These are phyloP conservation scores for Phyllosticta citriasiana DNA, from an alignment of 2,329 filamentous ascomycete genomes.

Conservation along the genomic window DNA sequence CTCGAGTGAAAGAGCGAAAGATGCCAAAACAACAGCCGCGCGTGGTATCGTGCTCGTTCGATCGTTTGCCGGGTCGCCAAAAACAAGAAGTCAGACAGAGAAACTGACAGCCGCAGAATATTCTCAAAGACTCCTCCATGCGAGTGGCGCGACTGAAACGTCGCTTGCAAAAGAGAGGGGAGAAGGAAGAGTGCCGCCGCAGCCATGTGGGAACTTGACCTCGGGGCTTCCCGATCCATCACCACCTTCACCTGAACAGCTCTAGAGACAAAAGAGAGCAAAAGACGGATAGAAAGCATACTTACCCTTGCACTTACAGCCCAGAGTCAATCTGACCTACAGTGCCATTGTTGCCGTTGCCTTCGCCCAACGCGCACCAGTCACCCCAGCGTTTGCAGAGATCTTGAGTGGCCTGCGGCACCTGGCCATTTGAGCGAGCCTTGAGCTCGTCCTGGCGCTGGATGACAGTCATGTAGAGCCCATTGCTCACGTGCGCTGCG, in stretches of 20 bases:
- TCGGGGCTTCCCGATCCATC: no score
- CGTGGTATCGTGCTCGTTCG: background rate
- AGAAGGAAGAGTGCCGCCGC: background rate
- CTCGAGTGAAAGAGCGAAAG: background rate
- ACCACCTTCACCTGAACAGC: background rate
- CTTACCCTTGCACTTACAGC: background rate
- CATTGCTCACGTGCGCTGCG: conserved; percentile 20
- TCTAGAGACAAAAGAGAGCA: background rate
- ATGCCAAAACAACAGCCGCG: background rate
- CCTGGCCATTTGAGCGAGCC: background rate
- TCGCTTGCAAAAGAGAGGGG: background rate
- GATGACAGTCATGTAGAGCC: background rate
- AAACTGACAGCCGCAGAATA: background rate
- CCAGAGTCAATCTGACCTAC: background rate
- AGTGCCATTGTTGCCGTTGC: background rate
- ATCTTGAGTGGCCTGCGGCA: background rate
- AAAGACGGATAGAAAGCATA: background rate
- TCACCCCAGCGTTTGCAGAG: background rate
- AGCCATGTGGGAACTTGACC: background rate
- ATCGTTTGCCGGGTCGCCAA: background rate
- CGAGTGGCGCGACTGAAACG: background rate
- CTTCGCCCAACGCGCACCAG: background rate
- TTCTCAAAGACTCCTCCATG: background rate
- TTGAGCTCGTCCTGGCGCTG: background rate
- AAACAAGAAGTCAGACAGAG: background rate